Evolutionary conservation across 1,284 basidiomycete genomes (phyloP), one percentile per base, ranked within the genome.

Genomic region (Laetiporus sulphureus): DNA sequence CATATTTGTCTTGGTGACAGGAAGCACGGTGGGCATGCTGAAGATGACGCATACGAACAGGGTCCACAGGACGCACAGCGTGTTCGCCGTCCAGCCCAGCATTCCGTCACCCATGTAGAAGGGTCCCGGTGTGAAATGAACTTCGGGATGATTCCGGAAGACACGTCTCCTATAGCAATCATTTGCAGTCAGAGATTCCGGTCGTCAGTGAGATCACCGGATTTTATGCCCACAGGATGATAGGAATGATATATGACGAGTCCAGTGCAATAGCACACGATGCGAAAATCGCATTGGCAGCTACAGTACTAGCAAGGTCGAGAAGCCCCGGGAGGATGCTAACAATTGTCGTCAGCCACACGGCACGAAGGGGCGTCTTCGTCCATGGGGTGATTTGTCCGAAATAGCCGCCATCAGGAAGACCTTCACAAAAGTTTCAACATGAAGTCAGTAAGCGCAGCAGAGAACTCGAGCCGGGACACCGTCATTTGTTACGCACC

Each of bases 51-150:
- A 74, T 25, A 86, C 71, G 58, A 87, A 85, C 19, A 75, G 45
- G 35, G 80, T 83, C 83, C 83, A 87, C 20, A 62, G 36, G 33
- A 90, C 78, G 50, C 86, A 88, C 38, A 72, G 72, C 16, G 70
- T 47, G 56, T 91, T 91, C 50, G 75, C 72, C 12, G 71, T 55
- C 65, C 72, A 74, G 3, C 84, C 87, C 16, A 91, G 59, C 45
- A 69, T 52, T 0, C 87, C 88, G 40, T 78, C 68, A 18, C 90
- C 90, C 71, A 92, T 80, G 59, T 80, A 86, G 66, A 91, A 93
- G 15, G 91, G 91, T n/a, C 91, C 91, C 1, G 90, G 89, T 58
- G 81, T 82, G 71, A 89, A 92, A 52, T 68, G 68, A 27, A 93
- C 83, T 38, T 93, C 91, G 0, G 91, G 90, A 56, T 94, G 91